These are phyloP conservation scores for Saturnispora gosingensis DNA, from an alignment of 805 yeast species.

Conservation along the genomic window DNA sequence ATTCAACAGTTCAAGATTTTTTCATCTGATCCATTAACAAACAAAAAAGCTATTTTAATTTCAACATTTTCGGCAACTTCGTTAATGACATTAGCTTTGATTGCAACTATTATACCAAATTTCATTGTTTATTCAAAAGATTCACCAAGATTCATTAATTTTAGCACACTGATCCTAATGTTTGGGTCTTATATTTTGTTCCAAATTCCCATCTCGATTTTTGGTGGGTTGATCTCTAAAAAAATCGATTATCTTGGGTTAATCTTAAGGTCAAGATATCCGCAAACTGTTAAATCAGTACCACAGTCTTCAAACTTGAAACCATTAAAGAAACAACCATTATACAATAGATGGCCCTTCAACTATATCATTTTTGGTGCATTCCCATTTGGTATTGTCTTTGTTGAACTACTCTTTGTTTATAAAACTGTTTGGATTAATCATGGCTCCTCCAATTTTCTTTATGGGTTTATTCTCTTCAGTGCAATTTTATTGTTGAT, in stretches of 20 bases:
- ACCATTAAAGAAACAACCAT: conserved; percentile 24
- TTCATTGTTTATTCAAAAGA: conserved; percentile 67
- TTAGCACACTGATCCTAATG: conserved; percentile 58
- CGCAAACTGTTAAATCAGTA: conserved; percentile 12
- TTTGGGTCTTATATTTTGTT: conserved; percentile 50
- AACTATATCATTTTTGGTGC: conserved; percentile 49
- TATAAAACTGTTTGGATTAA: conserved; percentile 75
- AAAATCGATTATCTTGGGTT: conserved; percentile 17
- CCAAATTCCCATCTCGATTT: conserved; percentile 65
- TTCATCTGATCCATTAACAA: conserved; percentile 31
- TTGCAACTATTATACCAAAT: conserved; percentile 48
- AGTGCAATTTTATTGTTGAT: conserved; percentile 51
- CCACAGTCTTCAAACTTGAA: not conserved
- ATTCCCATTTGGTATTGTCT: conserved; percentile 72
- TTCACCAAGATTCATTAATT: conserved; percentile 69
- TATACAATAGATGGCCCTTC: conserved; percentile 24
- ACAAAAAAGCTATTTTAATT: conserved; percentile 23
- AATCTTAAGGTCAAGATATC: conserved; percentile 18
- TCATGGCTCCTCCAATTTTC: conserved; percentile 47
- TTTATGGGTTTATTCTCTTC: conserved; percentile 60
- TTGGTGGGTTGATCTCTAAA: conserved; percentile 53
- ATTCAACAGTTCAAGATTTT: conserved; percentile 52
- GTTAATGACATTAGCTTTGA: conserved; percentile 39
- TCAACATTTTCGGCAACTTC: conserved; percentile 41
- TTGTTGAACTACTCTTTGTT: conserved; percentile 64